Conservation (phyloP, 805 yeast species). For the Yamadazyma ubonensis region DNA sequence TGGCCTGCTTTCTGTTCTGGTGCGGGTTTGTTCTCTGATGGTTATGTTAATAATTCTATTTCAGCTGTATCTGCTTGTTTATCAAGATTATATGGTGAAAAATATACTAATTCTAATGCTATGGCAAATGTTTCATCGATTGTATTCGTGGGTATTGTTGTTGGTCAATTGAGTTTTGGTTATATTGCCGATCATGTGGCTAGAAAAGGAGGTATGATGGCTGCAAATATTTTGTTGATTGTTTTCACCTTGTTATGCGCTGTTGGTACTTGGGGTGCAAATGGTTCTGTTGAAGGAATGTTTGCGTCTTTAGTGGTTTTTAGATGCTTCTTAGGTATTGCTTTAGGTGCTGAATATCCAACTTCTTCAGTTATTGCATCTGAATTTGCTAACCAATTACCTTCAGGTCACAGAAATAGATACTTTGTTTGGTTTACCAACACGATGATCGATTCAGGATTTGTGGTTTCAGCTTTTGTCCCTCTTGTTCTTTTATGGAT, state of each 20-base stretch:
- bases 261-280: slow-evolving; percentile 80
- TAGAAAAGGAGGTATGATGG: slow-evolving; percentile 80
- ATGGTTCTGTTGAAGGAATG: slow-evolving; percentile 68
- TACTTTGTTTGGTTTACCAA: slow-evolving; percentile 89
- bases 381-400: slow-evolving; percentile 77
- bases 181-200: slow-evolving; percentile 75
- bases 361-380: slow-evolving; percentile 92
- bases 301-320: slow-evolving; percentile 80
- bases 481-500: slow-evolving; percentile 87
- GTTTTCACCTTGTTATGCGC: slow-evolving; percentile 76
- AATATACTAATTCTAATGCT: slow-evolving; percentile 63
- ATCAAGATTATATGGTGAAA: slow-evolving; percentile 59
- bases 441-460: slow-evolving; percentile 83
- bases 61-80: slow-evolving; percentile 75
- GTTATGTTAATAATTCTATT: slow-evolving; percentile 85
- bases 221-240: slow-evolving; percentile 72
- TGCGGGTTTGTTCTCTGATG: slow-evolving; percentile 91
- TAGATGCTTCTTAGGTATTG: slow-evolving; percentile 85
- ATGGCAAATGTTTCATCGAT: slow-evolving; percentile 79
- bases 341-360: slow-evolving; percentile 94
- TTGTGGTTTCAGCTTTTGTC: slow-evolving; percentile 78
- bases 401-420: slow-evolving; percentile 83
- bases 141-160: slow-evolving; percentile 88
- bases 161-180: slow-evolving; percentile 83
- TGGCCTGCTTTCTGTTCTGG: slow-evolving; percentile 84